Evolutionary conservation across 2,329 filamentous ascomycete species (phyloP).

Genomic region (Verticillium albo-atrum): DNA sequence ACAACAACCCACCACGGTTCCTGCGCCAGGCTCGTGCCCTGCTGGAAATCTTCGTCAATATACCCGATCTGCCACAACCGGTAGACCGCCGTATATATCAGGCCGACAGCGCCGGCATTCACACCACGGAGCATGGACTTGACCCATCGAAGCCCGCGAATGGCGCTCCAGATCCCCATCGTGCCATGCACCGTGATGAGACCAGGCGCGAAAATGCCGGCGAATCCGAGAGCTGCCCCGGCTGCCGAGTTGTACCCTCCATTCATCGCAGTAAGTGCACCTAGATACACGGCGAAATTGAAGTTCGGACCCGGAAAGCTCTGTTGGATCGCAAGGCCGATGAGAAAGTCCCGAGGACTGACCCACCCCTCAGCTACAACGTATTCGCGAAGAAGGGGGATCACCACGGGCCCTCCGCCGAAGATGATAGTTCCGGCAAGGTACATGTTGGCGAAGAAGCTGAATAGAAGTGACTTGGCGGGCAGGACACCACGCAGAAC

Average conservation of each 20-base stretch:
- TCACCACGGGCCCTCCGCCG: conserved; percentile 61
- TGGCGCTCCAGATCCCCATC: conserved; percentile 50
- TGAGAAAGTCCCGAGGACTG: conserved; percentile 63
- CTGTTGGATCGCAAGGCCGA: conserved; percentile 68
- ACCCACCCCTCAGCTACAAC: conserved; percentile 69
- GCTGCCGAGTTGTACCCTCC: conserved; percentile 28
- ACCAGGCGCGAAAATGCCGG: conserved; percentile 50
- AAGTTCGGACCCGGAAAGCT: conserved; percentile 53
- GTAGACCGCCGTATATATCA: conserved; percentile 62
- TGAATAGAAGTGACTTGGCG: conserved; percentile 38
- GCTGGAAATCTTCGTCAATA: conserved; percentile 41
- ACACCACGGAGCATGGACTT: conserved; percentile 47
- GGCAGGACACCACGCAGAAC: conserved; percentile 38
- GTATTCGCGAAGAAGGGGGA: conserved; percentile 57
- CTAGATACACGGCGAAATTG: conserved; percentile 51
- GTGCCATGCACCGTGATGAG: conserved; percentile 43
- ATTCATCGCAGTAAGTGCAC: conserved; percentile 40
- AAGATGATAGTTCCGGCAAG: conserved; percentile 68
- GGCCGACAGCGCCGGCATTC: conserved; percentile 55
- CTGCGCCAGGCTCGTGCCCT: conserved; percentile 47
- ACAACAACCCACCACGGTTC: conserved; percentile 64
- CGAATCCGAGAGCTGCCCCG: conserved; percentile 46
- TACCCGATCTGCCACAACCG: conserved; percentile 59
- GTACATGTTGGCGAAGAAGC: conserved; percentile 68
- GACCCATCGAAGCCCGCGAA: conserved; percentile 42